phyloP scores from a whole-genome alignment of 2,329 filamentous ascomycete species.

The Ophiostoma montium region DNA sequence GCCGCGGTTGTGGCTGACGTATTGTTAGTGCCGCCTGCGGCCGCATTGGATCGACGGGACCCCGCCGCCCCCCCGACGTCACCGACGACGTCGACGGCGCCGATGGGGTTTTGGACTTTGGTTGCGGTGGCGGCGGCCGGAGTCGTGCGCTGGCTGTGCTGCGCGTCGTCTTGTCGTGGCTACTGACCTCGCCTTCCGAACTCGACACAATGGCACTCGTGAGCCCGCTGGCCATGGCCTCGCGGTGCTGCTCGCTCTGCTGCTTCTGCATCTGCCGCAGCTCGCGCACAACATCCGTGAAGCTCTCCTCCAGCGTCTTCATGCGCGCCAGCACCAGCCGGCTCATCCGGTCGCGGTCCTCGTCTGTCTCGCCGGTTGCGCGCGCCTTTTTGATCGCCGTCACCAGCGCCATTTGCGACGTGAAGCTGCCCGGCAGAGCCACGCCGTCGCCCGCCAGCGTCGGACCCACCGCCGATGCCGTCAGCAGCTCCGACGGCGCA shows the following conservation, averaged over 20 bases:
- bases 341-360: slow-evolving; percentile 54
- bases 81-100: slow-evolving; percentile 16
- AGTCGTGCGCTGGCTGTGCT: slow-evolving; percentile 7
- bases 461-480: slow-evolving; percentile 39
- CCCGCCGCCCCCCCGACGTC: not conserved
- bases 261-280: slow-evolving; percentile 48
- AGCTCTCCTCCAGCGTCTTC: slow-evolving; percentile 85
- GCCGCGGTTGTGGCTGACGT: not conserved
- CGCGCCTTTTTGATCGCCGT: slow-evolving; percentile 34
- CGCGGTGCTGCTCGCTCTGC: slow-evolving; percentile 7
- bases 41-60: not conserved
- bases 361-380: slow-evolving; percentile 25
- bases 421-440: slow-evolving; percentile 58
- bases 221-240: slow-evolving; percentile 19
- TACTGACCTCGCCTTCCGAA: slow-evolving; percentile 30
- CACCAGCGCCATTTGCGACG: slow-evolving; percentile 65
- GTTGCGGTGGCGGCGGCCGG: not conserved
- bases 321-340: slow-evolving; percentile 76
- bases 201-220: slow-evolving; percentile 25
- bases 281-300: slow-evolving; percentile 73
- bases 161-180: not conserved
- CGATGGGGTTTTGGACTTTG: not conserved
- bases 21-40: not conserved
- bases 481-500: slow-evolving; percentile 43
- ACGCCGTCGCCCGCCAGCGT: slow-evolving; percentile 20